phyloP scores from a whole-genome alignment of 176 grass and related monocot genomes.

The Cenchrus fungigraminus region DNA sequence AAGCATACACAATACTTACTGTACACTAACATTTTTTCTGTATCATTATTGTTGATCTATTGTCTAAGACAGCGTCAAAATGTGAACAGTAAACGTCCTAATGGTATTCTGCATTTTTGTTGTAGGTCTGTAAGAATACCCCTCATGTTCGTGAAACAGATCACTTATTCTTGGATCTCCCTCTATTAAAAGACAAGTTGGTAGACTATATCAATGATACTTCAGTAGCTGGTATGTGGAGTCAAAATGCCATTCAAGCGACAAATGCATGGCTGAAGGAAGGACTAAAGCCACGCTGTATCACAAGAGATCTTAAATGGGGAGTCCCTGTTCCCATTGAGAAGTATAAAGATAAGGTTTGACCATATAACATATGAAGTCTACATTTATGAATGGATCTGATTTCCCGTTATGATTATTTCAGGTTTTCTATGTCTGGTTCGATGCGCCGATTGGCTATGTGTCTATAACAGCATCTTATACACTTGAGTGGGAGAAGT shows the following conservation, averaged over 20 bases:
- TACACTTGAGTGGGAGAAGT: constrained; percentile 98
- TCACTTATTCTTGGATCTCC: constrained; percentile 95
- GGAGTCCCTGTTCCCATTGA: constrained; percentile 93
- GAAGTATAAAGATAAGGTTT: constrained; percentile 96
- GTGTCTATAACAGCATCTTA: constrained; percentile 94
- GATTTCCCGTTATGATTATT: constrained; percentile 26
- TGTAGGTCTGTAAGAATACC: constrained; percentile 76
- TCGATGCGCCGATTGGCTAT: constrained; percentile 99
- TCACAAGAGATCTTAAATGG: constrained; percentile 99
- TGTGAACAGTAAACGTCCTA: background rate
- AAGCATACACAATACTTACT: constrained; percentile 18
- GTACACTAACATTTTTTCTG: background rate
- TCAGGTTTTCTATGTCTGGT: constrained; percentile 99
- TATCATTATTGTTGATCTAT: constrained; percentile 13
- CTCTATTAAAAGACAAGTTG: constrained; percentile 74
- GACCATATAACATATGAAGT: background rate
- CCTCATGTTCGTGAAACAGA: constrained; percentile 85
- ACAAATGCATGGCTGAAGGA: constrained; percentile 98
- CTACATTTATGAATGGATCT: constrained; percentile 18
- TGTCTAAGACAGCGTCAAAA: background rate
- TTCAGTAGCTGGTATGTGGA: constrained; percentile 90
- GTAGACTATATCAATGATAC: constrained; percentile 80
- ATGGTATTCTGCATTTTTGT: constrained; percentile 17
- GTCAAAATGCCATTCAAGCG: constrained; percentile 98
- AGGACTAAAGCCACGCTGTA: constrained; percentile 88